These are phyloP conservation scores for Starmera pachycereana DNA, from an alignment of 805 yeast species.

Conservation along the genomic window DNA sequence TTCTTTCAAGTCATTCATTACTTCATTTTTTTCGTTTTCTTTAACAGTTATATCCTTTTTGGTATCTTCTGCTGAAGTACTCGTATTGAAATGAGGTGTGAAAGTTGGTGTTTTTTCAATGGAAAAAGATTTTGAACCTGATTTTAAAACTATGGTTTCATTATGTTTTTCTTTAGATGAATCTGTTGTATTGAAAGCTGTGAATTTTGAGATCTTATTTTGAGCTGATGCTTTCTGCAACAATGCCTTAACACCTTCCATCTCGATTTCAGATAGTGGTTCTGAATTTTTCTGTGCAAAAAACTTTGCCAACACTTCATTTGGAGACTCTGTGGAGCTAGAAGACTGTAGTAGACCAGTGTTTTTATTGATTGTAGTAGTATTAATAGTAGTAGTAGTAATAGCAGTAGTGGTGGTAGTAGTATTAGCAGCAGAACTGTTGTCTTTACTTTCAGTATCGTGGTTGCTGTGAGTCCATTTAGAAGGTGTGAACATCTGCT, in stretches of 20 bases:
- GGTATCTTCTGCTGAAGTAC: slow-evolving; percentile 7
- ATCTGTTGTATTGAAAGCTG: neutral
- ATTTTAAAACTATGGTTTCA: slow-evolving; percentile 2
- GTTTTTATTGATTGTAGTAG: slow-evolving; percentile 1
- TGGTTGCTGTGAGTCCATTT: slow-evolving; percentile 5
- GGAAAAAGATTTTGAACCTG: slow-evolving; percentile 1
- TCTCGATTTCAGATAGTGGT: slow-evolving; percentile 66
- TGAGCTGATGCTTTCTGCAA: slow-evolving; percentile 29
- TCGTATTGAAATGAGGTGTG: slow-evolving; percentile 21
- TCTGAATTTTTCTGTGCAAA: slow-evolving; percentile 64
- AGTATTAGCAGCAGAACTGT: slow-evolving; percentile 3
- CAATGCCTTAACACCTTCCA: slow-evolving; percentile 70
- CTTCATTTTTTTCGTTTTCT: slow-evolving; percentile 5
- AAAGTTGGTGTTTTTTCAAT: slow-evolving; percentile 21
- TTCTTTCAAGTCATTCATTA: too few relatives aligned
- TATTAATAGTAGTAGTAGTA: slow-evolving; percentile 1
- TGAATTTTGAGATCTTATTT: slow-evolving; percentile 3
- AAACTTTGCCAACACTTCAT: slow-evolving; percentile 55
- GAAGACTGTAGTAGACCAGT: slow-evolving; percentile 9
- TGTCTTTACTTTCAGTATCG: slow-evolving; percentile 7
- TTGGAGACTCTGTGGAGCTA: slow-evolving; percentile 30
- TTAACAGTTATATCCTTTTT: slow-evolving; percentile 4
- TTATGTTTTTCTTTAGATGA: slow-evolving; percentile 4
- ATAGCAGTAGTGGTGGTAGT: slow-evolving; percentile 4
- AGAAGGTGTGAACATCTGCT: slow-evolving; percentile 16